phyloP scores from a whole-genome alignment of 139 green algal genomes.

The Coccomyxa sp. region DNA sequence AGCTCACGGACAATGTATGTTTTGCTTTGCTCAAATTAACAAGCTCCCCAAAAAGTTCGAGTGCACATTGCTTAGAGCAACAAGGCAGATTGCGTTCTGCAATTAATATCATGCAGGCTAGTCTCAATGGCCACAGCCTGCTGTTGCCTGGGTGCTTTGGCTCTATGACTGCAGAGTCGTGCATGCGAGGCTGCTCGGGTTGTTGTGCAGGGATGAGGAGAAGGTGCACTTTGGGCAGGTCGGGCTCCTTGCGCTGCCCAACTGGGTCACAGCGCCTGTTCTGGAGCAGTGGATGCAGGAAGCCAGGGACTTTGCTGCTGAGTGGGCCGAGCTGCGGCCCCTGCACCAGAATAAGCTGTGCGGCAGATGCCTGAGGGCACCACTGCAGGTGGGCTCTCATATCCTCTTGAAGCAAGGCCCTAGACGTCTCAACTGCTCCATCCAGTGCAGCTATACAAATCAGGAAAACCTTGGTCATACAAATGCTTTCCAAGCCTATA shows the following conservation, averaged over 20 bases:
- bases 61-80: no score
- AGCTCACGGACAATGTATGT: no score
- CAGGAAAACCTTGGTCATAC: background rate
- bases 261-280: background rate
- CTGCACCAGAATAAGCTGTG: slow-evolving; percentile 46
- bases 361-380: slow-evolving; percentile 29
- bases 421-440: no score
- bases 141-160: no score
- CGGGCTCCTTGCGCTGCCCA: slow-evolving; percentile 20
- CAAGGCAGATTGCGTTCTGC: no score
- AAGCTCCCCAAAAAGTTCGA: no score
- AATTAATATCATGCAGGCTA: no score
- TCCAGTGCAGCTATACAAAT: background rate
- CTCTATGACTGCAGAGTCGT: background rate
- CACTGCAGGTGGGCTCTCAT: slow-evolving; percentile 22
- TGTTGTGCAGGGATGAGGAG: slow-evolving; percentile 9
- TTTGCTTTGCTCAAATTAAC: no score
- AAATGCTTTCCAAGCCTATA: no score
- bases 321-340: slow-evolving; percentile 69
- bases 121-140: no score
- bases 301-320: slow-evolving; percentile 54
- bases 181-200: background rate
- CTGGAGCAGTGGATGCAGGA: slow-evolving; percentile 47
- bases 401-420: no score
- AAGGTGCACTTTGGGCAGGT: slow-evolving; percentile 10